Conservation (phyloP, 129 eudicot genomes). For the Kitagawia praeruptora region DNA sequence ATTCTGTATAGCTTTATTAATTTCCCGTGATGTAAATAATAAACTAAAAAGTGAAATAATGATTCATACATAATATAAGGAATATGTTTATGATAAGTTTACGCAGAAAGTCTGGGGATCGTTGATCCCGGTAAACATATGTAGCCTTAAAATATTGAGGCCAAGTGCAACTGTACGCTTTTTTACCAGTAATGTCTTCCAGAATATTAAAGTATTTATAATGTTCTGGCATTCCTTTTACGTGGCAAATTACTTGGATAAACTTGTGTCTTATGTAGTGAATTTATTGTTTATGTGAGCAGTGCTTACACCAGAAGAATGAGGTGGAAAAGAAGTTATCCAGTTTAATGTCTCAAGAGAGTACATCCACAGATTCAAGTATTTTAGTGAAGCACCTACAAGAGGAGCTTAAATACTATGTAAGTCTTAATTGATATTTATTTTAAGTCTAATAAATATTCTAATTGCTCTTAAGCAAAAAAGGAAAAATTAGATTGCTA, state of each 20-base stretch:
- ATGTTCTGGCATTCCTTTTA: neutral
- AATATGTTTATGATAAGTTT: too few relatives aligned
- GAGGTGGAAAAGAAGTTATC: constrained; percentile 54
- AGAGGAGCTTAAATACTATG: constrained; percentile 79
- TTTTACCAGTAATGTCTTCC: neutral
- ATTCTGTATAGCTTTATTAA: neutral
- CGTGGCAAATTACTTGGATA: neutral
- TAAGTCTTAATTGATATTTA: constrained; percentile 28
- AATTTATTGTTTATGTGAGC: constrained; percentile 21
- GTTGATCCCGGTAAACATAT: neutral
- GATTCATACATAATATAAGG: neutral
- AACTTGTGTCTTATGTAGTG: constrained; percentile 17
- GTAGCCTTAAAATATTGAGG: neutral
- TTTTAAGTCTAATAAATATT: neutral
- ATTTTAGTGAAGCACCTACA: constrained; percentile 86
- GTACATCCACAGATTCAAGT: constrained; percentile 48
- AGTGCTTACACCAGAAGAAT: constrained; percentile 72
- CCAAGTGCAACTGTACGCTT: neutral
- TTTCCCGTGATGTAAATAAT: neutral
- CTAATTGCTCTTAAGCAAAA: neutral
- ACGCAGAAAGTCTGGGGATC: neutral
- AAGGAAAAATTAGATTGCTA: neutral
- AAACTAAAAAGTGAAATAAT: neutral
- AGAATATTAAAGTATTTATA: neutral
- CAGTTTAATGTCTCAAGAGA: constrained; percentile 43